Percentiles rank a stretch among this genome's conserved stretches.
Conservation (phyloP, 2,329 filamentous ascomycete species). For the Monilinia fructigena region DNA sequence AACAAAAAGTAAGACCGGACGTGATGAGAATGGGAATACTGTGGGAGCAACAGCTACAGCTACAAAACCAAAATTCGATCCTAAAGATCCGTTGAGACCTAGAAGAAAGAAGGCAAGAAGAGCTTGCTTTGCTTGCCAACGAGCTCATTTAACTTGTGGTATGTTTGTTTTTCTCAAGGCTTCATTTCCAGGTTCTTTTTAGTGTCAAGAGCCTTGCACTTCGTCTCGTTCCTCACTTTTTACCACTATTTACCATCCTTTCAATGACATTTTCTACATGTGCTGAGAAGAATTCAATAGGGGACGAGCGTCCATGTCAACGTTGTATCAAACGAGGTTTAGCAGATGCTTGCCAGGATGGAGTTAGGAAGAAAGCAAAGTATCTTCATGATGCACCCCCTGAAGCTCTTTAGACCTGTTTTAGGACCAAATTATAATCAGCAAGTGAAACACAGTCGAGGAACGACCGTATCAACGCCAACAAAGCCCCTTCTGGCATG, state of each 20-base stretch:
- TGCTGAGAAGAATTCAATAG: constrained; percentile 48
- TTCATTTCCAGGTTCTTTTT: constrained; percentile 11
- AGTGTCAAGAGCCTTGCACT: constrained; percentile 1
- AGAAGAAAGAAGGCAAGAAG: constrained; percentile 92
- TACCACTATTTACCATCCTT: background rate
- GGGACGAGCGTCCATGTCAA: constrained; percentile 91
- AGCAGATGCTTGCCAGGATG: constrained; percentile 89
- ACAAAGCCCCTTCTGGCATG: constrained; percentile 36
- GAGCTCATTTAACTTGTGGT: constrained; percentile 98
- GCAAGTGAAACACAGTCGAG: constrained; percentile 46
- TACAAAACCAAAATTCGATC: constrained; percentile 65
- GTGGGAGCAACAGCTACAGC: constrained; percentile 44
- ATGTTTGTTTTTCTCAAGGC: constrained; percentile 50
- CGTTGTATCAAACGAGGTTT: constrained; percentile 92
- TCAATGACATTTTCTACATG: constrained; percentile 10
- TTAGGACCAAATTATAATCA: constrained; percentile 68
- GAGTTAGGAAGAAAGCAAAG: constrained; percentile 97
- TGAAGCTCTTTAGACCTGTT: constrained; percentile 86
- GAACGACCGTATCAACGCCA: constrained; percentile 31
- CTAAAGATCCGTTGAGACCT: constrained; percentile 87
- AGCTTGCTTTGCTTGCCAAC: constrained; percentile 94
- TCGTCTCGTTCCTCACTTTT: constrained; percentile 25
- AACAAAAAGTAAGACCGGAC: constrained; percentile 38
- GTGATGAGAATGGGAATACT: constrained; percentile 38
- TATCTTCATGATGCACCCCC: constrained; percentile 95